These are phyloP conservation scores for Talaromyces sp. DNA, from an alignment of 2,329 filamentous ascomycete species.

Conservation along the genomic window DNA sequence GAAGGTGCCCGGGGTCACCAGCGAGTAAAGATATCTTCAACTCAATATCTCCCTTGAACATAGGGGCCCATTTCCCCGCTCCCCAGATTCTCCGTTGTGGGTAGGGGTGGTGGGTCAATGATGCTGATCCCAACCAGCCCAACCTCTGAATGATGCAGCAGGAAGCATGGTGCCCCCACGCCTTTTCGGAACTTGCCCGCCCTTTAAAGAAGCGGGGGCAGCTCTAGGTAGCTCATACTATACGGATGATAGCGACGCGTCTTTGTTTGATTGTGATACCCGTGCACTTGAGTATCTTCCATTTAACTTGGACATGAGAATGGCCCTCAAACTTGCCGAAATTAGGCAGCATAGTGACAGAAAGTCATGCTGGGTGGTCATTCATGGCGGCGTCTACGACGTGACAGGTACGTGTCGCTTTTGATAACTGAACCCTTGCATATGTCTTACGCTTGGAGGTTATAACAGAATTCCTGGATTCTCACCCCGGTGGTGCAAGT, in stretches of 20 bases:
- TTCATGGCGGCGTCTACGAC: constrained; percentile 10
- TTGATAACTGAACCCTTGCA: neutral
- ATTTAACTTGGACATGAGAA: too few species aligned
- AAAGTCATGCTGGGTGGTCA: constrained; percentile 36
- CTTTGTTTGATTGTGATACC: too few species aligned
- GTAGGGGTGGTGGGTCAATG: neutral
- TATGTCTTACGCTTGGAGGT: neutral
- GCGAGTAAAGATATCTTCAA: too few species aligned
- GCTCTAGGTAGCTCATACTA: neutral
- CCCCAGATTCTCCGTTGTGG: neutral
- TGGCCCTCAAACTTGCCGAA: constrained; percentile 50
- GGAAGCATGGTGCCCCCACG: neutral
- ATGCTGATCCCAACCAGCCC: neutral
- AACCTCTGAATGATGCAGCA: neutral
- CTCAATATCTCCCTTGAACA: too few species aligned
- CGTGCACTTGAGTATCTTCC: too few species aligned
- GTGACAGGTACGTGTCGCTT: neutral
- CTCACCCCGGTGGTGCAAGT: constrained; percentile 37
- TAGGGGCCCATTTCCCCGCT: neutral
- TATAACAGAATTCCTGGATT: neutral
- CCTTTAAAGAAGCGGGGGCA: neutral
- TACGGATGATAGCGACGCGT: too few species aligned
- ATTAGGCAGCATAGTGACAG: constrained; percentile 53
- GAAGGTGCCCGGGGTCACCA: too few species aligned
- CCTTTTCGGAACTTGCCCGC: neutral